These are phyloP conservation scores for Endothia cerciana DNA, from an alignment of 2,329 filamentous ascomycete genomes.

Conservation along the genomic window DNA sequence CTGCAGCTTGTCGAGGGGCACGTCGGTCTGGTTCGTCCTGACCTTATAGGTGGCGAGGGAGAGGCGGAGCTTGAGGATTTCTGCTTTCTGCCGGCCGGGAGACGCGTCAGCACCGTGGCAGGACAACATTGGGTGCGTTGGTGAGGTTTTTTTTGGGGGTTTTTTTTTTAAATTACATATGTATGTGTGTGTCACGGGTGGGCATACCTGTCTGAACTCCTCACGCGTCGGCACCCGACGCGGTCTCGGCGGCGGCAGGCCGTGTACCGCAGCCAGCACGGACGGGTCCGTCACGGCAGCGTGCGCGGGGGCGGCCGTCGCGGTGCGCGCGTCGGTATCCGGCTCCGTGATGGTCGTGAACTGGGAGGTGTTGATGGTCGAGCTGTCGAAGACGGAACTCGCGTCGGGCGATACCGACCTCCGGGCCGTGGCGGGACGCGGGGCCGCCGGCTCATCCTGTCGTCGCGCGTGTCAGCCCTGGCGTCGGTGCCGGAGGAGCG, in stretches of 20 bases:
- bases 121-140: too few species aligned
- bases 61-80: constrained; percentile 70
- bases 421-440: constrained; percentile 24
- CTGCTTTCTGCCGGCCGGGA: constrained; percentile 55
- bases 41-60: constrained; percentile 76
- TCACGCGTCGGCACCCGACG: constrained; percentile 50
- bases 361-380: constrained; percentile 52
- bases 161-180: neutral
- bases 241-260: constrained; percentile 31
- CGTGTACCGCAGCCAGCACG: constrained; percentile 7
- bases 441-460: constrained; percentile 26
- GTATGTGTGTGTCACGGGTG: neutral
- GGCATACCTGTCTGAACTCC: constrained; percentile 54
- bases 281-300: constrained; percentile 9
- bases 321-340: constrained; percentile 38
- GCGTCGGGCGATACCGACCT: constrained; percentile 45
- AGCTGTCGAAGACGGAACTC: constrained; percentile 56
- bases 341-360: constrained; percentile 55
- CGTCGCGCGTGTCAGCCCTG: neutral
- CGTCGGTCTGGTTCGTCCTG: constrained; percentile 69
- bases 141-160: too few species aligned
- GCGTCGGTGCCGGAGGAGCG: too few species aligned
- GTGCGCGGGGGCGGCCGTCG: constrained; percentile 21
- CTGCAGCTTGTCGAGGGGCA: constrained; percentile 66
- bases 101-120: constrained; percentile 11